These are phyloP conservation scores for Leccinum arenicola DNA, from an alignment of 768 basidiomycete species.

Conservation along the genomic window DNA sequence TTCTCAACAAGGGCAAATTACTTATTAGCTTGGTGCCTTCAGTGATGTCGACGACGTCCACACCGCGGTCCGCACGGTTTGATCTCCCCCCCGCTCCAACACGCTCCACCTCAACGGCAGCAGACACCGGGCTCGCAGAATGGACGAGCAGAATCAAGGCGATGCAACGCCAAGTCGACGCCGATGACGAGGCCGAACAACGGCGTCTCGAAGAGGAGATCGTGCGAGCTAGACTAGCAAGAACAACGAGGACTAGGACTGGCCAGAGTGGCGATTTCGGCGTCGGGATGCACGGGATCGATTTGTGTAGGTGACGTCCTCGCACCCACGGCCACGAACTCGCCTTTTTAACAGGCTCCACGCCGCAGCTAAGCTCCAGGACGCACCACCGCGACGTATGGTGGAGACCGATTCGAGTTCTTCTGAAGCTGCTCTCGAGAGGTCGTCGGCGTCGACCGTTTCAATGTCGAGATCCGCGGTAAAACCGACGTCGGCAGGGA, in stretches of 20 bases:
- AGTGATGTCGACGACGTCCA: constrained; percentile 30
- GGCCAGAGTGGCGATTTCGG: constrained; percentile 38
- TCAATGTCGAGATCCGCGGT: constrained; percentile 14
- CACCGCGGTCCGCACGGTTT: constrained; percentile 31
- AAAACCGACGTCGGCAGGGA: constrained; percentile 9
- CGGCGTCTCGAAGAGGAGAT: constrained; percentile 61
- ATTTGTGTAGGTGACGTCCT: constrained; percentile 29
- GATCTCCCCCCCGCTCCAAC: constrained; percentile 38
- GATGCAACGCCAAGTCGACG: constrained; percentile 77
- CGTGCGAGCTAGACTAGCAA: constrained; percentile 43
- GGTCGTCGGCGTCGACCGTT: background rate
- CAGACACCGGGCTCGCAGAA: constrained; percentile 70
- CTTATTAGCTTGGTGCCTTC: background rate
- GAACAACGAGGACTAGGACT: constrained; percentile 37
- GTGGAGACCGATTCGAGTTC: constrained; percentile 10
- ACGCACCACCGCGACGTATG: constrained; percentile 7
- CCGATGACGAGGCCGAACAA: constrained; percentile 77
- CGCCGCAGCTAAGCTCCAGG: constrained; percentile 24
- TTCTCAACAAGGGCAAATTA: background rate
- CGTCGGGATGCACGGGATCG: constrained; percentile 35
- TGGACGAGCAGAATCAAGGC: constrained; percentile 82
- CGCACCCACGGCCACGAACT: background rate
- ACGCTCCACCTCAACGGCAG: constrained; percentile 19
- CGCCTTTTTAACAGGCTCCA: constrained; percentile 1
- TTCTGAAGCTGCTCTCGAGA: constrained; percentile 5